These are phyloP conservation scores for Nicotiana noctiflora DNA, from an alignment of 257 asterid genomes.

Conservation along the genomic window DNA sequence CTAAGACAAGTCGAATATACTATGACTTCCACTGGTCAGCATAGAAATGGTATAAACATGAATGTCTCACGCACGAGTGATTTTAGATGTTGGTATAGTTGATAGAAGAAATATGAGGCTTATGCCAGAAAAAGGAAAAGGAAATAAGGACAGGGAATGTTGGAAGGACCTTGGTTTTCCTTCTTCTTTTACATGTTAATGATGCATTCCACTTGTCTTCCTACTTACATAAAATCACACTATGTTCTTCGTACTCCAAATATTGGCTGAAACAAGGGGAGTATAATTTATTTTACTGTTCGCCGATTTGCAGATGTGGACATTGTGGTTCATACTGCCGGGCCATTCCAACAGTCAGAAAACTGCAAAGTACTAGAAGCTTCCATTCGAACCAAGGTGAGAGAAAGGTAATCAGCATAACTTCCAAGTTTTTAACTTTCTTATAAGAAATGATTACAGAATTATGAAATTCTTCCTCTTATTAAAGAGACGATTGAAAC, in stretches of 20 bases:
- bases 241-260: background rate
- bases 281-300: background rate
- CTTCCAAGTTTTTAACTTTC: background rate
- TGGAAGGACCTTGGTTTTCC: background rate
- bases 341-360: slow-evolving; percentile 88
- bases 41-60: background rate
- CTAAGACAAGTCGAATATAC: background rate
- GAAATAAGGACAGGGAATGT: background rate
- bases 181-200: background rate
- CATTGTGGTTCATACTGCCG: slow-evolving; percentile 89
- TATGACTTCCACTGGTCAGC: background rate
- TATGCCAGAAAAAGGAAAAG: background rate
- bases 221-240: background rate
- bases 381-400: slow-evolving; percentile 96
- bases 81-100: background rate
- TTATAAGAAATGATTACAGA: background rate
- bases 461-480: slow-evolving; percentile 5
- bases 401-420: slow-evolving; percentile 54
- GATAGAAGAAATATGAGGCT: background rate
- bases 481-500: background rate
- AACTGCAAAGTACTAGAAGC: slow-evolving; percentile 80
- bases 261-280: background rate
- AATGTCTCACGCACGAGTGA: background rate
- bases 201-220: background rate
- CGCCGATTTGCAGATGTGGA: slow-evolving; percentile 57